Percentiles rank a stretch among this genome's conserved stretches.
Evolutionary conservation across 2,329 filamentous ascomycete species (phyloP).

Genomic region (Phyllachora maydis): DNA sequence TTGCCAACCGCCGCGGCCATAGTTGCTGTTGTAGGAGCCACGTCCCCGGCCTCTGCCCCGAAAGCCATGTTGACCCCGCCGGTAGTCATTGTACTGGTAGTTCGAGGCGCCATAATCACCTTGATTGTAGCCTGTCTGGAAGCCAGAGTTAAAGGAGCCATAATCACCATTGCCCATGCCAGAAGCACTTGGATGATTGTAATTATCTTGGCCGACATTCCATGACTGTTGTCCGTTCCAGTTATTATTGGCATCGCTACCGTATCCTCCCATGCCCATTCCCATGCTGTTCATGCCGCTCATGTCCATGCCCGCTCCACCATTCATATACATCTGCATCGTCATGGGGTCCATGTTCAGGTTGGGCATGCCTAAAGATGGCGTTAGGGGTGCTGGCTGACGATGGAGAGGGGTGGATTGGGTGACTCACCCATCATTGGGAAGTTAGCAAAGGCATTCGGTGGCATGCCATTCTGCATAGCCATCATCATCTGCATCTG

Average conservation of each 20-base stretch:
- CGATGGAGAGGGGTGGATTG: constrained; percentile 1
- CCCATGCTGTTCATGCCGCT: constrained; percentile 58
- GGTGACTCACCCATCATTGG: constrained; percentile 68
- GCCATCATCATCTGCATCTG: constrained; percentile 69
- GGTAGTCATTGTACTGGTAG: constrained; percentile 66
- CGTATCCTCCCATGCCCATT: constrained; percentile 52
- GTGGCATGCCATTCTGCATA: constrained; percentile 47
- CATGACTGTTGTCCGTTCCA: constrained; percentile 68
- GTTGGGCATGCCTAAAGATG: constrained; percentile 45
- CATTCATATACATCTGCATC: constrained; percentile 65
- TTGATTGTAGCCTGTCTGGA: constrained; percentile 59
- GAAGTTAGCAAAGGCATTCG: constrained; percentile 33
- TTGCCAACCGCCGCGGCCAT: constrained; percentile 16
- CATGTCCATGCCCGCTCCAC: constrained; percentile 58
- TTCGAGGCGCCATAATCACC: constrained; percentile 66
- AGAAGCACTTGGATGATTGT: constrained; percentile 67
- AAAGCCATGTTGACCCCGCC: constrained; percentile 45
- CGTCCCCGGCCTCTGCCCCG: constrained; percentile 45
- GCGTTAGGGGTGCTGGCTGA: constrained; percentile 9
- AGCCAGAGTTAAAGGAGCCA: constrained; percentile 61
- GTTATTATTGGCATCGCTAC: constrained; percentile 53
- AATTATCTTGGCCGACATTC: constrained; percentile 78
- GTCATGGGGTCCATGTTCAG: constrained; percentile 71
- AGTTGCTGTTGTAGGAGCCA: constrained; percentile 32
- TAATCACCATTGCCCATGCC: constrained; percentile 65